Conservation (phyloP, 1,284 basidiomycete species). For the Pseudozyma tsukubaensis region DNA sequence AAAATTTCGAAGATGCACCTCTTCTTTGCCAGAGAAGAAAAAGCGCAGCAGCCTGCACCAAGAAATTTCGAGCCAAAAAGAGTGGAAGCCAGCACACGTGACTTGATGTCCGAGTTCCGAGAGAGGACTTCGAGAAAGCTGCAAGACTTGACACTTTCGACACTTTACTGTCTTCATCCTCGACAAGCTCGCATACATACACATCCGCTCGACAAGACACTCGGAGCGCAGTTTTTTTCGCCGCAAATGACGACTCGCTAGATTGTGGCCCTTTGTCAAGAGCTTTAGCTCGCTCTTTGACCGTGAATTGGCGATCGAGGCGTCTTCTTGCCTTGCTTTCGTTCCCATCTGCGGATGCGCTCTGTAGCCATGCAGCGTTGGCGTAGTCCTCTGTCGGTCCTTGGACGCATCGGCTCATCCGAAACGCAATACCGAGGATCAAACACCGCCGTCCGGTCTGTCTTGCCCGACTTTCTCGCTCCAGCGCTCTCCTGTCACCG, state of each 20-base stretch:
- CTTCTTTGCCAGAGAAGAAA: slow-evolving; percentile 9
- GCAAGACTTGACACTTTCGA: background rate
- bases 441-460: background rate
- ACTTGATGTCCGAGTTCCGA: slow-evolving; percentile 24
- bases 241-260: background rate
- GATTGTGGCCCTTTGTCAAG: too few species aligned
- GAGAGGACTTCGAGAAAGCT: background rate
- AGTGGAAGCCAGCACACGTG: slow-evolving; percentile 18
- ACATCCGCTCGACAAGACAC: too few species aligned
- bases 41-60: background rate
- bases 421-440: background rate
- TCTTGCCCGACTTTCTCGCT: slow-evolving; percentile 26
- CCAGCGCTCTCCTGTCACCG: slow-evolving; percentile 15
- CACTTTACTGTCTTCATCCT: background rate
- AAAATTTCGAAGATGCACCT: slow-evolving; percentile 9
- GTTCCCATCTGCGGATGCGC: background rate
- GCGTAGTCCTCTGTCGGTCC: slow-evolving; percentile 10
- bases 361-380: slow-evolving; percentile 15
- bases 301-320: slow-evolving; percentile 3
- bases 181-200: background rate
- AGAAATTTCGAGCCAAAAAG: slow-evolving; percentile 11
- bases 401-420: background rate
- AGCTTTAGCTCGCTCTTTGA: too few species aligned
- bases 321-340: slow-evolving; percentile 1
- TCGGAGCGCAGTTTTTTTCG: too few species aligned